phyloP scores from a whole-genome alignment of 345 rosid species.

The Sisymbrium altissimum region DNA sequence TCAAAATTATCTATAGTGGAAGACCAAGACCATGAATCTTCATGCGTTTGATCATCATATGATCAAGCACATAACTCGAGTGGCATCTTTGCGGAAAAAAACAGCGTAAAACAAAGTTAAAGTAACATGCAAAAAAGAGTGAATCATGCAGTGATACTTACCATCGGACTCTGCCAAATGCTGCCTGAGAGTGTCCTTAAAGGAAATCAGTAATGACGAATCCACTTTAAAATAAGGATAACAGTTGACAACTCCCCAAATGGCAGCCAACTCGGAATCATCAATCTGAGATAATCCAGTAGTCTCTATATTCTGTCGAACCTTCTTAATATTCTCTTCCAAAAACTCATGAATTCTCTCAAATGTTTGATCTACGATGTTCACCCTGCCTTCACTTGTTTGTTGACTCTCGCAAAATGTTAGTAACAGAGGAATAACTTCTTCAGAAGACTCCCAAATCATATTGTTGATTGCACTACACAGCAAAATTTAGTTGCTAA shows the following conservation, averaged over 20 bases:
- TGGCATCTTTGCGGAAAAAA: background rate
- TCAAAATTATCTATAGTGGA: no score
- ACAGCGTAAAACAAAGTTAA: no score
- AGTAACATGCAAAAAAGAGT: no score
- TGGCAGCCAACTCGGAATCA: constrained; percentile 45
- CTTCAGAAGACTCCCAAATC: constrained; percentile 53
- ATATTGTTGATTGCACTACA: constrained; percentile 70
- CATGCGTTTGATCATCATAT: no score
- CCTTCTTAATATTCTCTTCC: constrained; percentile 33
- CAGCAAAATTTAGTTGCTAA: constrained; percentile 26
- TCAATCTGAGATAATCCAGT: constrained; percentile 36
- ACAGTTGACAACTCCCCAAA: constrained; percentile 74
- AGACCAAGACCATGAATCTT: no score
- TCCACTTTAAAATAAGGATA: constrained; percentile 49
- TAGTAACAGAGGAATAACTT: constrained; percentile 54
- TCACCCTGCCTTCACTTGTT: constrained; percentile 24
- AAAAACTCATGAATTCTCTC: constrained; percentile 45
- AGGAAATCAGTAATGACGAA: constrained; percentile 44
- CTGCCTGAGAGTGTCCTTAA: constrained; percentile 51
- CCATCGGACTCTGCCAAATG: constrained; percentile 48
- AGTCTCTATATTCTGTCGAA: constrained; percentile 36
- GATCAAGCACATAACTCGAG: no score
- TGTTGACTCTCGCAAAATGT: constrained; percentile 58
- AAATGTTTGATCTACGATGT: constrained; percentile 39
- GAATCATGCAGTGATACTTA: constrained; percentile 23